Evolutionary conservation across 345 rosid genomes (phyloP).

Genomic region (Euphorbia tirucalli): DNA sequence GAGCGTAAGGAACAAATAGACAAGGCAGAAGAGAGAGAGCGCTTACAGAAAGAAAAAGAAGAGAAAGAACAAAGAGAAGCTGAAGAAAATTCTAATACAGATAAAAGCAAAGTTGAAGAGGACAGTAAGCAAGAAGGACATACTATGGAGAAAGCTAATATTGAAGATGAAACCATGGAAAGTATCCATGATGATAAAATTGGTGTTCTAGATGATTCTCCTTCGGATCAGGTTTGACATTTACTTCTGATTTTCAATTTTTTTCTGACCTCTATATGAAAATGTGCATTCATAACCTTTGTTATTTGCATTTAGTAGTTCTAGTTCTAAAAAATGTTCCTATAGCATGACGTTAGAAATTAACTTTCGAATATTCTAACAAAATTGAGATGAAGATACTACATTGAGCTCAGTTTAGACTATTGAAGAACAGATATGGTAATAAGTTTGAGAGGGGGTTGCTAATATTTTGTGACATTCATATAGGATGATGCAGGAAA

Average conservation of each 20-base stretch:
- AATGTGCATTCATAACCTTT: neutral
- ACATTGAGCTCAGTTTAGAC: neutral
- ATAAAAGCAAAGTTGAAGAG: slow-evolving; percentile 34
- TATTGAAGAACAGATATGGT: neutral
- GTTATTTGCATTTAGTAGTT: neutral
- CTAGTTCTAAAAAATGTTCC: neutral
- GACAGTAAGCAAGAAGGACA: slow-evolving; percentile 39
- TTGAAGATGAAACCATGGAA: slow-evolving; percentile 35
- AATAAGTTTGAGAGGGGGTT: neutral
- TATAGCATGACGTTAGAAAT: neutral
- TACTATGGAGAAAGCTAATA: slow-evolving; percentile 24
- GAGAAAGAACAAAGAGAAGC: slow-evolving; percentile 69
- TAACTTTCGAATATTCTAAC: neutral
- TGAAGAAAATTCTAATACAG: slow-evolving; percentile 49
- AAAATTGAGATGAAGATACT: neutral
- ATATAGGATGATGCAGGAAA: slow-evolving; percentile 29
- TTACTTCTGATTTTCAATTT: neutral
- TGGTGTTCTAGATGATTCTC: slow-evolving; percentile 50
- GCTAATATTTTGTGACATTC: slow-evolving; percentile 1
- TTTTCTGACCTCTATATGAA: neutral
- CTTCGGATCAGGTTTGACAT: slow-evolving; percentile 55
- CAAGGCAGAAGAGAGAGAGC: slow-evolving; percentile 76
- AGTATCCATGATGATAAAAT: slow-evolving; percentile 37
- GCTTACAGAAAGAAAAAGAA: slow-evolving; percentile 69
- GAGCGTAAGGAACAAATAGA: slow-evolving; percentile 87